Base-by-base conservation (phyloP, 805 yeast species). In the Saturnispora zaruensis region DNA sequence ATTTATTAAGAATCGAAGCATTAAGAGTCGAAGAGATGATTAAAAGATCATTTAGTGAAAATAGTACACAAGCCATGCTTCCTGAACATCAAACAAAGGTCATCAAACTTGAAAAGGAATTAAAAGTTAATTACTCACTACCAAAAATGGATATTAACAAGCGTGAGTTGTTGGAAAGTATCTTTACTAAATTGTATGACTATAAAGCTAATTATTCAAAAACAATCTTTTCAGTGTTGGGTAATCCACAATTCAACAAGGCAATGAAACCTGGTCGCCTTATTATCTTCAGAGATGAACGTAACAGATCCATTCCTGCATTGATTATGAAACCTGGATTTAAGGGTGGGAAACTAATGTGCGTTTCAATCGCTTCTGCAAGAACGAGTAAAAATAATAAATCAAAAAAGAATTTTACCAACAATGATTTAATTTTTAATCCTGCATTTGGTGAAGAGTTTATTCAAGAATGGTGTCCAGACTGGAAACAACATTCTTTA, bases 11-110 rank as follows among this genome's bases (percentile, higher is more conserved):
- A 63, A 89, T 93, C 51, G 99, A 93, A 65, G 97, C 98, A 0
- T 71, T 93, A 54, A 79, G 84, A 58, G 98, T 93, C n/a, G 99
- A 93, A 63, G 99, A 93, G 64, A 93, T 93, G 96, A 91, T 93
- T 59, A 91, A 90, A 62, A 86, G 91, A 55, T 89, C 97, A 0
- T 93, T 93, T 66, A 80, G 95, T 67, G 99, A 93, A 63, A 90
- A 93, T 60, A 74, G 90, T 0, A 76, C 90, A 0, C 97, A 91
- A 62, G 78, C 88, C 0, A 67, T 90, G 57, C 68, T 88, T 47
- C 97, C 97, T 0, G 95, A 89, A 55, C 93, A 87, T 60, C 84
- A 89, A 64, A 74, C 77, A 59, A 75, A 76, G 53, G 79, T 88
- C 25, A 72, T 78, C 44, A 68, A 69, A 40, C 69, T 82, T 36